Conservation (phyloP, 2,329 filamentous ascomycete species). For the Fusarium beomiforme region DNA sequence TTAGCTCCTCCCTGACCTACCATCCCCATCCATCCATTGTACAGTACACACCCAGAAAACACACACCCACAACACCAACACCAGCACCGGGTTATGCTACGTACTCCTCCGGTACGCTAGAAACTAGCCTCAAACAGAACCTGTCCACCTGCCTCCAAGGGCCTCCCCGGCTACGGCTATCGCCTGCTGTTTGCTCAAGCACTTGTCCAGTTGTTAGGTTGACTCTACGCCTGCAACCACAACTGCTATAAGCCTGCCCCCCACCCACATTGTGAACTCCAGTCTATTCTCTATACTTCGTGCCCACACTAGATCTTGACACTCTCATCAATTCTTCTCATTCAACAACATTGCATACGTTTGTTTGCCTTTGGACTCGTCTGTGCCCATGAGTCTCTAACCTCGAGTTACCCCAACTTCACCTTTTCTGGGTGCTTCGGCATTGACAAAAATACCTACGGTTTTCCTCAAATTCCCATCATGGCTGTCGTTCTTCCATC, state of each 20-base stretch:
- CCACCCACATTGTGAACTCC: conserved; percentile 42
- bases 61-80: conserved; percentile 25
- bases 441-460: conserved; percentile 37
- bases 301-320: conserved; percentile 38
- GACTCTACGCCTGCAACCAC: conserved; percentile 32
- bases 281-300: conserved; percentile 34
- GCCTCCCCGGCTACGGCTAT: conserved; percentile 27
- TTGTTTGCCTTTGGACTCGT: conserved; percentile 4
- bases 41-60: conserved; percentile 20
- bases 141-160: conserved; percentile 39
- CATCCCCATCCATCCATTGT: conserved; percentile 15
- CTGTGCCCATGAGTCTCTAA: conserved; percentile 40
- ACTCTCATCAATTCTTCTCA: conserved; percentile 24
- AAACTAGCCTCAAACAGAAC: conserved; percentile 41
- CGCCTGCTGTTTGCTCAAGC: conserved; percentile 24
- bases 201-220: conserved; percentile 5
- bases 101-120: conserved; percentile 34
- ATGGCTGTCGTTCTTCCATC: conserved; percentile 68
- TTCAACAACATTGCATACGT: not conserved
- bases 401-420: conserved; percentile 9
- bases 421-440: conserved; percentile 36
- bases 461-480: conserved; percentile 35
- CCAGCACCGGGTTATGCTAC: conserved; percentile 22
- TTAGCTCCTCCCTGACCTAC: conserved; percentile 36
- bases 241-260: conserved; percentile 43